Evolutionary conservation across 805 yeast species (phyloP), one percentile per base, ranked within the genome.

Genomic region (Wickerhamiella hasegawae): DNA sequence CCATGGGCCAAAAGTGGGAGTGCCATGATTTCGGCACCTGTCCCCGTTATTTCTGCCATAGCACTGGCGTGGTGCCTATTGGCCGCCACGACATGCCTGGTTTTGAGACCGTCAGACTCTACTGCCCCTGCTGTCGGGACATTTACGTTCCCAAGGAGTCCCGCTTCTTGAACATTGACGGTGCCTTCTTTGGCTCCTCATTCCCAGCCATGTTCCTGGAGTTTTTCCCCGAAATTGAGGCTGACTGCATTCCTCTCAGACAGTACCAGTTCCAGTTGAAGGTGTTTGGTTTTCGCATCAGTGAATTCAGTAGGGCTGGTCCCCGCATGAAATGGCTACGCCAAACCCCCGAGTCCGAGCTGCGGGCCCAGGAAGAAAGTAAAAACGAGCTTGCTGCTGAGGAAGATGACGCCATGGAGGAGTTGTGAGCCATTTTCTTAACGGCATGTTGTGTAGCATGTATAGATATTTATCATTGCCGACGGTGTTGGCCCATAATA

Each of bases 241-340:
- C 71, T 47, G 83, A 79, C 49, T 75, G 82, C 45, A 65, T 67
- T 38, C 63, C 69, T 39, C 65, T 79, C 49, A 62, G 71, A 43
- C 60, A 63, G 44, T 69, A 63, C 30, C 54, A 44, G 40, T 54
- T 49, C 52, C 78, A 80, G 33, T 67, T 84, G 49, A 80, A 75
- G 53, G 66, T 85, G 32, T 90, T 81, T 59, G 98, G 98, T 1
- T 90, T 90, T 63, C 71, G 70, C 45, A 65, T 90, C 20, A 71
- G 78, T 48, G 87, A 81, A 52, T 51, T 60, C 36, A 76, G 93
- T 31, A 60, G 68, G 21, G 67, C 79, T 32, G 98, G 98, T 0
- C 85, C 92, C n/a, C 69, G 97, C 46, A 90, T 90, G 97, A 69
- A 68, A 48, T 90, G 98, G 98, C 65, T 87, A 42, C 71, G 97